phyloP scores from a whole-genome alignment of 2,329 filamentous ascomycete genomes.

The Niveomyces coronatus region DNA sequence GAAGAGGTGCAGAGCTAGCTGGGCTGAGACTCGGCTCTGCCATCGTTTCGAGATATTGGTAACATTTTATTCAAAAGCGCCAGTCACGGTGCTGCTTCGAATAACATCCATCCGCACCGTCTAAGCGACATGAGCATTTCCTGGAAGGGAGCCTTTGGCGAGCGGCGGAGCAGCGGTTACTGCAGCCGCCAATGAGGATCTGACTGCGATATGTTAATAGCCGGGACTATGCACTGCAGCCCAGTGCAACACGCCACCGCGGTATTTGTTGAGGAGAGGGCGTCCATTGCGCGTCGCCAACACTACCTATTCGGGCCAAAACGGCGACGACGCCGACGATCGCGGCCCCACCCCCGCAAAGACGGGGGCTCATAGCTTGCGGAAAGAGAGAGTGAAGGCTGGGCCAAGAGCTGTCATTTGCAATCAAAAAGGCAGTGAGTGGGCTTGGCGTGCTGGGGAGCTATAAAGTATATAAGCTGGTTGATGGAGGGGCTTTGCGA shows the following conservation, averaged over 20 bases:
- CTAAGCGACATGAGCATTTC: neutral
- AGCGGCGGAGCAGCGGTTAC: neutral
- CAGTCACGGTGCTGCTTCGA: neutral
- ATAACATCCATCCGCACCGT: neutral
- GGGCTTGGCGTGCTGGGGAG: too few relatives aligned
- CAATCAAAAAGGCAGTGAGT: too few relatives aligned
- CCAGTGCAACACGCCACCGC: too few relatives aligned
- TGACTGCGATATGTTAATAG: too few relatives aligned
- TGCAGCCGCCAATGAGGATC: neutral
- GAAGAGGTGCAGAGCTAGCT: too few relatives aligned
- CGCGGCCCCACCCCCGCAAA: neutral
- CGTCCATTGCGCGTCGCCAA: neutral
- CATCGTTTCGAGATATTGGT: too few relatives aligned
- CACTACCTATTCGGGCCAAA: neutral
- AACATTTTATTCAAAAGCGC: too few relatives aligned
- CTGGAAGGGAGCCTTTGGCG: neutral
- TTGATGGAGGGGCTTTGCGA: too few relatives aligned
- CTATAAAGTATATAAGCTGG: too few relatives aligned
- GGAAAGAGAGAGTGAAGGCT: neutral
- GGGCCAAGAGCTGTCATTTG: neutral
- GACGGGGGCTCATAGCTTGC: neutral
- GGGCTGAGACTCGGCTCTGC: too few relatives aligned
- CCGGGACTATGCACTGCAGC: too few relatives aligned
- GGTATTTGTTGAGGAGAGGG: neutral
- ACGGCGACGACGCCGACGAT: neutral